These are phyloP conservation scores for Didymella exigua DNA, from an alignment of 2,329 filamentous ascomycete genomes.

Conservation along the genomic window DNA sequence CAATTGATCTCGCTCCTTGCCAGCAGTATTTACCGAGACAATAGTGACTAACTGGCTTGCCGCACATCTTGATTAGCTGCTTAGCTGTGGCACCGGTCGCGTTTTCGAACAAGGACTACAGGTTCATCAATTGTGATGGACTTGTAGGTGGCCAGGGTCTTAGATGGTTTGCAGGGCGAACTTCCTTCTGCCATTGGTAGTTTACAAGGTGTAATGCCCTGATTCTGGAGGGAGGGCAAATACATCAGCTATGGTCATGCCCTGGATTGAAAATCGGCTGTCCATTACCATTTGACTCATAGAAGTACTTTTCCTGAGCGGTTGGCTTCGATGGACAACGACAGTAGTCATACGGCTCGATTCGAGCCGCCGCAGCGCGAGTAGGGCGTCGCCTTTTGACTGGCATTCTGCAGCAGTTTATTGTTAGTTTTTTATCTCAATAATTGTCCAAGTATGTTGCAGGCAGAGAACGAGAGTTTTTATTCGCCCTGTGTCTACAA, in stretches of 20 bases:
- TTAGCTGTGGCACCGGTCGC: not conserved
- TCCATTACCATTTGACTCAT: not conserved
- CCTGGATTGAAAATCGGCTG: not conserved
- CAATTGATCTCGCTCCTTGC: not conserved
- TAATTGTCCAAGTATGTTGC: too few relatives aligned
- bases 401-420: not conserved
- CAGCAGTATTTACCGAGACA: slow-evolving; percentile 16
- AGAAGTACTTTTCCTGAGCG: not conserved
- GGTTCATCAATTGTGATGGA: slow-evolving; percentile 1
- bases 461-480: too few relatives aligned
- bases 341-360: not conserved
- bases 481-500: too few relatives aligned
- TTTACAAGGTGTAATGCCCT: not conserved
- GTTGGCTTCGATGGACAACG: not conserved
- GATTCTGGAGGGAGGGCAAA: not conserved
- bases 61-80: not conserved
- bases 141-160: slow-evolving; percentile 6
- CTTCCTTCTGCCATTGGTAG: not conserved
- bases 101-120: not conserved
- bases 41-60: not conserved
- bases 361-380: not conserved
- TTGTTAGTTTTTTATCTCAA: not conserved
- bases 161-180: not conserved
- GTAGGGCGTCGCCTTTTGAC: not conserved
- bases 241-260: not conserved